Percentiles rank a stretch among this genome's conserved stretches.
Conservation (phyloP, 306 rosid species). For the Elaeagnus macrophylla region DNA sequence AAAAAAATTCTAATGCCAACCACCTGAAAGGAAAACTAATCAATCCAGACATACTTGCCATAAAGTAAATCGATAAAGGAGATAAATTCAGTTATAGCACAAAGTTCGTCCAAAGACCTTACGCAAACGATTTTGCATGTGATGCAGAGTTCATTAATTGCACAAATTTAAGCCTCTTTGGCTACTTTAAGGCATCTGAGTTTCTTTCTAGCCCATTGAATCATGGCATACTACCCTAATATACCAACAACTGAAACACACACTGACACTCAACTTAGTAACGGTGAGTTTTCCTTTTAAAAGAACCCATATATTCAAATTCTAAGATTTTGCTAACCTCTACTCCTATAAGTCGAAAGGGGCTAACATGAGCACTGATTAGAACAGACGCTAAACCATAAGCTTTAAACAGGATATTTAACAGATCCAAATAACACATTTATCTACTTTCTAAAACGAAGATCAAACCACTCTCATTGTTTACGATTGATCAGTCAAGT, state of each 20-base stretch:
- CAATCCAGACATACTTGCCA: constrained; percentile 10
- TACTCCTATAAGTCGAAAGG: not conserved
- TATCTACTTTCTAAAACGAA: constrained; percentile 5
- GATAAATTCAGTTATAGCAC: not conserved
- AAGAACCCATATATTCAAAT: not conserved
- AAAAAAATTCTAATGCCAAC: not conserved
- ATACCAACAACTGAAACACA: constrained; percentile 10
- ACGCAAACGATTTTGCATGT: constrained; percentile 1
- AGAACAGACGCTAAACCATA: too few species aligned
- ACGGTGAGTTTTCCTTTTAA: not conserved
- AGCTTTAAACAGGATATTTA: too few species aligned
- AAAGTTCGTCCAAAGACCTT: too few species aligned
- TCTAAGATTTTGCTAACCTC: not conserved
- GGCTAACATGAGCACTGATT: too few species aligned
- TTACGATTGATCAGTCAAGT: too few species aligned
- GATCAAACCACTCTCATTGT: constrained; percentile 16
- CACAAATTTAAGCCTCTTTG: not conserved
- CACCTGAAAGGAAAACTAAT: constrained; percentile 9
- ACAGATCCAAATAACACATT: not conserved
- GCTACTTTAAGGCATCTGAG: too few species aligned
- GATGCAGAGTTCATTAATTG: not conserved
- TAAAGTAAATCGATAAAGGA: constrained; percentile 1
- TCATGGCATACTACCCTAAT: constrained; percentile 1
- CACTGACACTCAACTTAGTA: constrained; percentile 8
- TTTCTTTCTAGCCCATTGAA: constrained; percentile 3